A percentile compares a stretch with the other conserved stretches of the same genome.
Conservation (phyloP, 345 rosid species). For the Eucalyptus fibrosa region DNA sequence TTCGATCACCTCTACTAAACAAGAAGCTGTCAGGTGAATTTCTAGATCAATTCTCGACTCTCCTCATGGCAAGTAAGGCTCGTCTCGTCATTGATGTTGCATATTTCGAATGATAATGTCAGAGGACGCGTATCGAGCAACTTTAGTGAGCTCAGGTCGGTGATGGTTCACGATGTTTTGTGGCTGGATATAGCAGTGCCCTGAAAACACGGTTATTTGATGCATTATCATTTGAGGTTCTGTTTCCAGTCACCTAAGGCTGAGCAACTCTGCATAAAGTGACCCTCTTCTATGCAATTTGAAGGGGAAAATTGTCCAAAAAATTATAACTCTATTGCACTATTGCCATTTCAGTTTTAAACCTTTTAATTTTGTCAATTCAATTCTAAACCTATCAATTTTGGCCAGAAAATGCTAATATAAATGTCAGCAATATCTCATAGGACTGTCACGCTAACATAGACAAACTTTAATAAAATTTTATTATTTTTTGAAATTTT, state of each 20-base stretch:
- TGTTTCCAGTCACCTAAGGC: neutral
- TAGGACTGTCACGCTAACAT: accelerated
- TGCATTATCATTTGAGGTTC: neutral
- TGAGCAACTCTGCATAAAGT: neutral
- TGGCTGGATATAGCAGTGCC: neutral
- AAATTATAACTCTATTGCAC: no score
- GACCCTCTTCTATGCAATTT: neutral
- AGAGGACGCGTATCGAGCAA: neutral
- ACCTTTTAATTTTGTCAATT: no score
- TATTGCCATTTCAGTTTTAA: accelerated
- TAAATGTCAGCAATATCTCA: accelerated
- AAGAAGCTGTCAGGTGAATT: neutral
- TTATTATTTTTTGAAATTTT: no score
- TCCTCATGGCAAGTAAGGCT: neutral
- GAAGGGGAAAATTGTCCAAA: neutral
- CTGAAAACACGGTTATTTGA: neutral
- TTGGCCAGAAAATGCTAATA: no score
- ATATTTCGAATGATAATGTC: neutral
- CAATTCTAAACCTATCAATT: accelerated
- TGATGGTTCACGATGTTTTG: neutral
- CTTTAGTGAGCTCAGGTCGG: neutral
- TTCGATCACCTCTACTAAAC: neutral
- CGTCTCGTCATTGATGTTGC: neutral
- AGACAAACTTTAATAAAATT: no score
- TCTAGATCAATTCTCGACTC: neutral